Evolutionary conservation across 1,284 basidiomycete genomes (phyloP).

Genomic region (Melampsora americana): DNA sequence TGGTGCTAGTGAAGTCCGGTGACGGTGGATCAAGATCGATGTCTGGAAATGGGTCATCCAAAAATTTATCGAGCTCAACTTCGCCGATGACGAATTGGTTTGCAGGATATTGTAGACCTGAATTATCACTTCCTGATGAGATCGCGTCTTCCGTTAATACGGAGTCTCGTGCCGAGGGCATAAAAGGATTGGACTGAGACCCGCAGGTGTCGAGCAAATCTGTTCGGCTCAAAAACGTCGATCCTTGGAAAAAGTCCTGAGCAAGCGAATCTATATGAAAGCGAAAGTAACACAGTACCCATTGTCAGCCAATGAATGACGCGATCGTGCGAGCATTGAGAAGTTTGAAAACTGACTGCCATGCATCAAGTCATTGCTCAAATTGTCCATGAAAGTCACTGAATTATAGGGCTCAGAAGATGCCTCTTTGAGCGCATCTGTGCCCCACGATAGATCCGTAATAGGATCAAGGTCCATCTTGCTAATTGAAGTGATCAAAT

Average conservation of each 20-base stretch:
- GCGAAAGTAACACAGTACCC: too few species aligned
- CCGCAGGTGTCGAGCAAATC: too few species aligned
- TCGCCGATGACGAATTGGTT: background rate
- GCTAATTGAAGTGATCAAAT: background rate
- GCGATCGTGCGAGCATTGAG: background rate
- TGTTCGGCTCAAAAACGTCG: too few species aligned
- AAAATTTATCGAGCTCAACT: background rate
- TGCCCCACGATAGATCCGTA: background rate
- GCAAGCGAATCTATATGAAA: too few species aligned
- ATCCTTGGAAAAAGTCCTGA: too few species aligned
- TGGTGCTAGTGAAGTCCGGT: background rate
- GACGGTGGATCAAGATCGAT: background rate
- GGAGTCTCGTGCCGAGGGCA: background rate
- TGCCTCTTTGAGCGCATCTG: background rate
- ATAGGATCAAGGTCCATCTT: background rate
- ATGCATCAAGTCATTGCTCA: background rate
- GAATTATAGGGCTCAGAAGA: background rate
- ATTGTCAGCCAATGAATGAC: too few species aligned
- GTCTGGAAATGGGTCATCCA: conserved; percentile 1
- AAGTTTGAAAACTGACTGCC: background rate
- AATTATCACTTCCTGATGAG: conserved; percentile 1
- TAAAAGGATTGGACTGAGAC: background rate
- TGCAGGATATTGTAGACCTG: background rate
- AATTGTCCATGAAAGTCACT: conserved; percentile 2
- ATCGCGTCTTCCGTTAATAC: background rate